Evolutionary conservation across 139 green algal genomes (phyloP).

Genomic region (Dunaliella primolecta): DNA sequence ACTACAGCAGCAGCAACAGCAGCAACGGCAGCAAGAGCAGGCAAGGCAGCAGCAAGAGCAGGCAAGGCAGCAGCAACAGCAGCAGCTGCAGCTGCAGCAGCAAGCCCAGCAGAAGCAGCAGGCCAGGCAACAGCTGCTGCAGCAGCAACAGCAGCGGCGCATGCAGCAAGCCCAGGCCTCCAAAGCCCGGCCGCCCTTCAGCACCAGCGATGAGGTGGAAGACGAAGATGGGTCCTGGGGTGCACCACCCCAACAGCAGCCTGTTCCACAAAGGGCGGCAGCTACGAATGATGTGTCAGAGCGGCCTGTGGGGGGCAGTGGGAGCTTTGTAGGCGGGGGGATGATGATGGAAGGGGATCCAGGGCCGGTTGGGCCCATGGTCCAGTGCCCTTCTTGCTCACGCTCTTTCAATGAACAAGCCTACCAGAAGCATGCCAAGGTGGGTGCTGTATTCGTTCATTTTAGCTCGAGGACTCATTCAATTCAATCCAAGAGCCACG

Average conservation of each 20-base stretch:
- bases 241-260: background rate
- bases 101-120: background rate
- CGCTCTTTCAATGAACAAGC: constrained; percentile 32
- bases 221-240: background rate
- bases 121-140: background rate
- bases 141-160: constrained; percentile 2
- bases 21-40: constrained; percentile 5
- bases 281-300: background rate
- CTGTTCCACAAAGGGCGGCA: background rate
- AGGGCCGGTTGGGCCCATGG: background rate
- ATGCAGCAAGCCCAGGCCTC: background rate
- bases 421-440: constrained; percentile 37
- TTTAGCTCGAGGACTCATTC: background rate
- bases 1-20: constrained; percentile 3
- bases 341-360: constrained; percentile 7
- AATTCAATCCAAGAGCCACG: no score
- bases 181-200: background rate
- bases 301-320: background rate
- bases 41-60: background rate
- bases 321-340: background rate
- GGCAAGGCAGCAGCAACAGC: background rate
- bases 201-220: background rate
- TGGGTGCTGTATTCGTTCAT: background rate
- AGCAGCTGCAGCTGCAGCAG: background rate
- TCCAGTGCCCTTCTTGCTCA: constrained; percentile 28